Evolutionary conservation across 352 stramenopile genomes (phyloP), one percentile per base, ranked within the genome.

Genomic region (Pseudoperonospora humuli): DNA sequence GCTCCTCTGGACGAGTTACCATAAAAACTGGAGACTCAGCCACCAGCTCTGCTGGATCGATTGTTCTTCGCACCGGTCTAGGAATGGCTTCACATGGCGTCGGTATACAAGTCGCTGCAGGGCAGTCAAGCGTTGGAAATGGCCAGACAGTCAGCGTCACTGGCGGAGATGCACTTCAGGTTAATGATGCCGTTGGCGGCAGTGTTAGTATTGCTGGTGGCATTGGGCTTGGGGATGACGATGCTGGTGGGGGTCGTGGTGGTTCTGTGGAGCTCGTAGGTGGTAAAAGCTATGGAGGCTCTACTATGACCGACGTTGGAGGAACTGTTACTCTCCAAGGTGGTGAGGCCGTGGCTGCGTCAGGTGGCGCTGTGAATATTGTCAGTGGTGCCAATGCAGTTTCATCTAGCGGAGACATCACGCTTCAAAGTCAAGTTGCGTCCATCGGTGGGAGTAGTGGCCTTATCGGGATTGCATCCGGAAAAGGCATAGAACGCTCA

Each of bases 51-150:
- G 61, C 58, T 26, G 76, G 76, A 18, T 61, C 63, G 20, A 67
- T 89, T 42, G 32, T 64, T 14, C 37, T 88, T 23, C 60, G 59
- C 14, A 74, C 61, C 39, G 76, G 76, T n/a, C 39, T 67, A 18
- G 59, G 75, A 27, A 57, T 50, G 5, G 54, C 56, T 11, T 36
- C 50, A 17, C 29, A 62, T 48, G 62, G 64, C 13, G 60, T 50
- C 4, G 52, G 70, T 19, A 69, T 86, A 36, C 38, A 56, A 39
- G 14, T 86, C 34, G 20, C 31, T 32, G 61, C 57, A 38, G 74
- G 70, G 5, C 49, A 70, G 38, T 51, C 69, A 36, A 57, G 34
- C 33, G 43, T 54, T 37, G 52, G 48, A 23, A 64, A 61, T 18
- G 73, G 69, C 21, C 58, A 71, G 25, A 40, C 43, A 1, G 44